These are phyloP conservation scores for Leptographium galeiforme DNA, from an alignment of 2,329 filamentous ascomycete species.

Conservation along the genomic window DNA sequence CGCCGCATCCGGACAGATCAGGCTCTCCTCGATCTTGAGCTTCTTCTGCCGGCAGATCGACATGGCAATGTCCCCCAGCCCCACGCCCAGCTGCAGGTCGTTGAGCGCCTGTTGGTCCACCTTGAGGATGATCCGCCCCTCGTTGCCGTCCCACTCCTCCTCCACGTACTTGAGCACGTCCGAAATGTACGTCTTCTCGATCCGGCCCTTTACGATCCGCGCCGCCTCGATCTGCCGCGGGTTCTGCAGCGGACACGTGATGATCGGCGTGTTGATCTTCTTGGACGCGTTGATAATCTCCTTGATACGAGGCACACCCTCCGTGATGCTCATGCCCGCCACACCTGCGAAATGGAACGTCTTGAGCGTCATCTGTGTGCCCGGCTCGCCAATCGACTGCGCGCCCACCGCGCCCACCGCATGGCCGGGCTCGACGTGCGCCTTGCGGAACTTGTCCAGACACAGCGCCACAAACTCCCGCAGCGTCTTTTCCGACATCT, in stretches of 20 bases:
- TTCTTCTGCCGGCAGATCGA: slow-evolving; percentile 74
- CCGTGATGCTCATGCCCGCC: slow-evolving; percentile 97
- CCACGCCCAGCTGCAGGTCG: slow-evolving; percentile 70
- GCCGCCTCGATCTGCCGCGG: slow-evolving; percentile 63
- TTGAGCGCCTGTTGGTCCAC: slow-evolving; percentile 69
- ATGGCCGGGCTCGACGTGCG: slow-evolving; percentile 86
- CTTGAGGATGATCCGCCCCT: slow-evolving; percentile 65
- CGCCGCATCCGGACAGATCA: slow-evolving; percentile 49
- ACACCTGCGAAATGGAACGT: slow-evolving; percentile 99
- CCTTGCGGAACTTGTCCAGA: slow-evolving; percentile 78
- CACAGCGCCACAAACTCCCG: slow-evolving; percentile 68
- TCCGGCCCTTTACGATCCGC: slow-evolving; percentile 80
- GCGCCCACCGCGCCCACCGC: slow-evolving; percentile 93
- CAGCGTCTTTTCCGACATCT: slow-evolving; percentile 65
- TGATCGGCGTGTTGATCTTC: slow-evolving; percentile 85
- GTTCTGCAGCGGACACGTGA: slow-evolving; percentile 73
- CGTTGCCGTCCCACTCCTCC: slow-evolving; percentile 71
- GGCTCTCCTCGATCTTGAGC: slow-evolving; percentile 51
- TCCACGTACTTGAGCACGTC: slow-evolving; percentile 74
- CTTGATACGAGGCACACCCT: slow-evolving; percentile 98
- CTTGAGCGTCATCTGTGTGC: slow-evolving; percentile 98
- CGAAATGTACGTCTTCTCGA: slow-evolving; percentile 85
- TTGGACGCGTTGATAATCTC: slow-evolving; percentile 99
- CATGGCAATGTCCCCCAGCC: slow-evolving; percentile 55
- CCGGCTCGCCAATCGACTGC: slow-evolving; percentile 94